phyloP scores from a whole-genome alignment of 345 rosid species.

The Pugionium cornutum region DNA sequence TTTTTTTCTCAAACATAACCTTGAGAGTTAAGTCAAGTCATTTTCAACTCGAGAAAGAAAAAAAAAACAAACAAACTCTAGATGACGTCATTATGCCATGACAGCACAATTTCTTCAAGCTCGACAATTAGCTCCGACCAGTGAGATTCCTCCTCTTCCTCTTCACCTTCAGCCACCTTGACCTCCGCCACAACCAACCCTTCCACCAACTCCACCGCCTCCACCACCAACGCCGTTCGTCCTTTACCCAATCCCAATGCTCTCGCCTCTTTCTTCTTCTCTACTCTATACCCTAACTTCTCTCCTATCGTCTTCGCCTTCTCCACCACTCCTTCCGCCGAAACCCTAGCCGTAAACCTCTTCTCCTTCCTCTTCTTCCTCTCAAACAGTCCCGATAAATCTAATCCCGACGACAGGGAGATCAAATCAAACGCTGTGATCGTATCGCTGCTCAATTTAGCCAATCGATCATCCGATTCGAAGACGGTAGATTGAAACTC shows the following conservation, averaged over 20 bases:
- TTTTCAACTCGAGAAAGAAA: background rate
- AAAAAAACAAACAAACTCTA: slow-evolving; percentile 1
- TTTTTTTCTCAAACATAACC: no score
- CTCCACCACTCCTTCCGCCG: slow-evolving; percentile 54
- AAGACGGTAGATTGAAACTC: background rate
- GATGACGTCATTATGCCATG: slow-evolving; percentile 53
- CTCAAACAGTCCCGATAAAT: slow-evolving; percentile 70
- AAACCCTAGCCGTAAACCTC: slow-evolving; percentile 59
- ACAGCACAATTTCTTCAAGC: slow-evolving; percentile 59
- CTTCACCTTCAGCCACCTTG: slow-evolving; percentile 49
- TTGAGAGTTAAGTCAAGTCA: background rate
- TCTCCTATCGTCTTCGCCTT: slow-evolving; percentile 62
- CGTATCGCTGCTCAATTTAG: slow-evolving; percentile 15
- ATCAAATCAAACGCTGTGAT: slow-evolving; percentile 79
- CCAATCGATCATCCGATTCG: slow-evolving; percentile 3
- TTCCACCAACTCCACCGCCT: slow-evolving; percentile 52
- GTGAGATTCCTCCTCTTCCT: slow-evolving; percentile 41
- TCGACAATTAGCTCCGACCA: slow-evolving; percentile 67
- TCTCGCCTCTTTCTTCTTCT: slow-evolving; percentile 53
- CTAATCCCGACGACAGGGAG: slow-evolving; percentile 64
- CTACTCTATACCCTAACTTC: slow-evolving; percentile 63
- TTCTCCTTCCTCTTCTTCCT: slow-evolving; percentile 47
- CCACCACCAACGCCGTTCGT: slow-evolving; percentile 50
- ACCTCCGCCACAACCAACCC: slow-evolving; percentile 58
- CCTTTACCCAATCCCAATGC: slow-evolving; percentile 63